Percentiles rank a stretch among this genome's conserved stretches.
phyloP scores from a whole-genome alignment of 2,329 filamentous ascomycete species.

The Pyricularia grisea region DNA sequence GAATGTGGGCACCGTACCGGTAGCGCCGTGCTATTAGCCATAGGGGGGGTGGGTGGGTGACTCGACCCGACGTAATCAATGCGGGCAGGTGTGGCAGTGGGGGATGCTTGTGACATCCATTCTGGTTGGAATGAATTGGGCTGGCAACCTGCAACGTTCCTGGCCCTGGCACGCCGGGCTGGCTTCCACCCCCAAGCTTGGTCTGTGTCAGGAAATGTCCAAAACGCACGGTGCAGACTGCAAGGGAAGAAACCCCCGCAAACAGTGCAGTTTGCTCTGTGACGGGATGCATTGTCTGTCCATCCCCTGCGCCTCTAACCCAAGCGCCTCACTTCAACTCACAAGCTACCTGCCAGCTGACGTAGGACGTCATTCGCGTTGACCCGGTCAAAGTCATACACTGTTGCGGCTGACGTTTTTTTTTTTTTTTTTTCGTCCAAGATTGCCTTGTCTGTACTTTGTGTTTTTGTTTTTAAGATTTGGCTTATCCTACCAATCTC shows the following conservation, averaged over 20 bases:
- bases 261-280: neutral
- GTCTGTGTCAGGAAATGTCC: neutral
- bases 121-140: neutral
- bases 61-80: neutral
- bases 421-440: neutral
- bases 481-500: neutral
- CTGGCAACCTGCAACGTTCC: neutral
- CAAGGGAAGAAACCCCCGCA: neutral
- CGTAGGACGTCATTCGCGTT: neutral
- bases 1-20: neutral
- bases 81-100: neutral
- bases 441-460: neutral
- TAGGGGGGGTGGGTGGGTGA: neutral
- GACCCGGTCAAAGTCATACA: neutral
- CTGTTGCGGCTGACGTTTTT: neutral
- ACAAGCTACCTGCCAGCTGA: neutral
- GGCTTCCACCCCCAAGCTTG: neutral
- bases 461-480: neutral
- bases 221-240: neutral
- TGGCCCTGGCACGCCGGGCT: neutral
- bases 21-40: neutral
- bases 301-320: neutral
- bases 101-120: neutral
- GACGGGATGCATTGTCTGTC: neutral
- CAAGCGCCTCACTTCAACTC: neutral